Evolutionary conservation across 2,329 filamentous ascomycete genomes (phyloP), one percentile per base, ranked within the genome.

Genomic region (Xylariaceae sp.): DNA sequence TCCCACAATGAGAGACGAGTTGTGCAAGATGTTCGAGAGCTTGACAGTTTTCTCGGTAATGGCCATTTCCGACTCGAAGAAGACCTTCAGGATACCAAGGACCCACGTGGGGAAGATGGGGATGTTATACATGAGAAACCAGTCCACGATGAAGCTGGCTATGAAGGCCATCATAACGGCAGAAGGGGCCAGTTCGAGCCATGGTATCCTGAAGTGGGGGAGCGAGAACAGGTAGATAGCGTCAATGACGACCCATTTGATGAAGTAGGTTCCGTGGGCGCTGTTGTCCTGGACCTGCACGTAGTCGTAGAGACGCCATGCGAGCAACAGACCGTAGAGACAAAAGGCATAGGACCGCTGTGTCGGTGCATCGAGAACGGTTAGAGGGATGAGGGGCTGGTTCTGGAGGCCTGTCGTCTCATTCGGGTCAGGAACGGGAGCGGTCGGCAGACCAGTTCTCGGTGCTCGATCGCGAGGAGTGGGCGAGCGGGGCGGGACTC

Each of bases 11-110:
- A 97, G 82, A 18, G 92, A 96, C 37, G 90, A 84, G 72, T 97
- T 97, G 72, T 97, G 90, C 62, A 96, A 79, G 64, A 99, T 92
- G 63, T 84, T 87, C 34, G 88, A 89, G 13, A 92, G 86, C 71
- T 96, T 96, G 72, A 99, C 93, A 70, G 87, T 90, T 66, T 89
- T 87, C 73, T 97, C 95, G n/a, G 90, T 94, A 65, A 99, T 88
- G 55, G 93, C 91, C 61, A 96, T 77, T 75, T 99, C 94, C 69
- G 90, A 88, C 72, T 97, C 92, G 77, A 94, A 97, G 54, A 97
- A 82, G 64, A 95, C 79, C 75, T 91, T 94, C 64, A 86, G 80
- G 53, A 95, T 72, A 50, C 85, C 86, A 51, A 90, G 77, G 47
- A 95, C 75, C 82, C 87, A 92, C 17, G 65, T 17, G 13, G 61